These are phyloP conservation scores for Groenewaldozyma tartarivorans DNA, from an alignment of 805 yeast genomes.

Conservation along the genomic window DNA sequence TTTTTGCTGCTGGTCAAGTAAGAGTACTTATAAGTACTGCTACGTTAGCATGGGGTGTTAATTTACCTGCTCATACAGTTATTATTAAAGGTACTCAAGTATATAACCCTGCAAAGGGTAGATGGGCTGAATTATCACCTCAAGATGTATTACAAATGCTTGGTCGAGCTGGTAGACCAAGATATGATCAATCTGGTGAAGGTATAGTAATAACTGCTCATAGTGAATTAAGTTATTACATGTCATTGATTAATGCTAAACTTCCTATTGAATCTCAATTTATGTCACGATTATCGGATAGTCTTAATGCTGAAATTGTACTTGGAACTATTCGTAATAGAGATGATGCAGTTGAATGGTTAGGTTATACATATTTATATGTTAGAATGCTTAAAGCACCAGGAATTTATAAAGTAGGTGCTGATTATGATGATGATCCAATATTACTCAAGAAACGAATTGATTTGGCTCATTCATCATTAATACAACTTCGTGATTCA, in stretches of 20 bases:
- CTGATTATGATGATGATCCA: conserved; percentile 45
- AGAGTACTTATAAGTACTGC: conserved; percentile 84
- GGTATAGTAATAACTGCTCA: conserved; percentile 89
- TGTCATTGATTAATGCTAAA: conserved; percentile 85
- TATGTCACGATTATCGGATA: conserved; percentile 60
- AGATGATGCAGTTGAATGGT: conserved; percentile 71
- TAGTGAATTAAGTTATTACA: conserved; percentile 74
- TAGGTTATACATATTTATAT: conserved; percentile 67
- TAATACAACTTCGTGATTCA: conserved; percentile 45
- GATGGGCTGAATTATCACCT: conserved; percentile 86
- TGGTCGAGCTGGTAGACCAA: conserved; percentile 97
- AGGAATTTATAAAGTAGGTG: conserved; percentile 62
- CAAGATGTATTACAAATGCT: conserved; percentile 94
- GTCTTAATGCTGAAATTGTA: conserved; percentile 78
- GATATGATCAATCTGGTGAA: conserved; percentile 86
- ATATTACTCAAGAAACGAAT: conserved; percentile 43
- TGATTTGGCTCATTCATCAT: conserved; percentile 71
- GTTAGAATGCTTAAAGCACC: conserved; percentile 74
- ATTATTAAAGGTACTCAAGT: conserved; percentile 89
- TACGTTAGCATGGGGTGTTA: conserved; percentile 95
- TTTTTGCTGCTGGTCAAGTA: conserved; percentile 82
- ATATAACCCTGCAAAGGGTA: conserved; percentile 82
- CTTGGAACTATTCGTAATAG: conserved; percentile 52
- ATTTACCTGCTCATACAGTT: conserved; percentile 90
- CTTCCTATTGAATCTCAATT: conserved; percentile 88